phyloP scores from a whole-genome alignment of 352 stramenopile species.

The Sclerospora graminicola region DNA sequence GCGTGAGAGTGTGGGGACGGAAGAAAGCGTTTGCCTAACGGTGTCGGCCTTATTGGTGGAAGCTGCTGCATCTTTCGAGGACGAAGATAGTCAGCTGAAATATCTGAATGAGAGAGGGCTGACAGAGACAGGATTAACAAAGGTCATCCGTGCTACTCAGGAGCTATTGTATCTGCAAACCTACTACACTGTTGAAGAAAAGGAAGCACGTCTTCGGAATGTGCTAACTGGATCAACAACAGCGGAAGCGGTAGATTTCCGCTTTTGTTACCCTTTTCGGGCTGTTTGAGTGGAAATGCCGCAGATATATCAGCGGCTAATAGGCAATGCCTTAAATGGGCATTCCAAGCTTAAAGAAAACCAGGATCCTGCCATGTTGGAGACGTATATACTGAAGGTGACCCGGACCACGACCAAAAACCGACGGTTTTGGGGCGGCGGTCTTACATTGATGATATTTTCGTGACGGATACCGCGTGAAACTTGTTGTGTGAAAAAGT shows the following conservation, averaged over 20 bases:
- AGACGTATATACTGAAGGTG: too few species aligned
- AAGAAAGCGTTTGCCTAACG: conserved; percentile 58
- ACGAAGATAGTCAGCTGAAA: conserved; percentile 88
- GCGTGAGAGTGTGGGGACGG: conserved; percentile 45
- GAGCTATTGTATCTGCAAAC: conserved; percentile 92
- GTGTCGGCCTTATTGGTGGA: conserved; percentile 75
- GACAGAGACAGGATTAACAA: conserved; percentile 62
- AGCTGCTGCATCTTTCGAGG: conserved; percentile 67
- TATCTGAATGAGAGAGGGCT: conserved; percentile 87
- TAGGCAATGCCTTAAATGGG: too few species aligned
- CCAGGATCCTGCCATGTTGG: too few species aligned
- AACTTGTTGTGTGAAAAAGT: too few species aligned
- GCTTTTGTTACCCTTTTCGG: too few species aligned
- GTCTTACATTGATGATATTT: too few species aligned
- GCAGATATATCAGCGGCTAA: too few species aligned
- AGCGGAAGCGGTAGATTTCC: conserved; percentile 46
- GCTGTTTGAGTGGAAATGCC: too few species aligned
- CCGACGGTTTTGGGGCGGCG: too few species aligned
- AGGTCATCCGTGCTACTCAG: conserved; percentile 86
- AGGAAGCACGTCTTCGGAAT: conserved; percentile 79
- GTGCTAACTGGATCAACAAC: conserved; percentile 66
- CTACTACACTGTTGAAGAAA: conserved; percentile 93
- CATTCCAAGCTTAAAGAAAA: too few species aligned
- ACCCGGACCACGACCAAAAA: too few species aligned
- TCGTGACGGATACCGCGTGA: too few species aligned